phyloP scores from a whole-genome alignment of 768 basidiomycete species.

The Lactifluus volemus region DNA sequence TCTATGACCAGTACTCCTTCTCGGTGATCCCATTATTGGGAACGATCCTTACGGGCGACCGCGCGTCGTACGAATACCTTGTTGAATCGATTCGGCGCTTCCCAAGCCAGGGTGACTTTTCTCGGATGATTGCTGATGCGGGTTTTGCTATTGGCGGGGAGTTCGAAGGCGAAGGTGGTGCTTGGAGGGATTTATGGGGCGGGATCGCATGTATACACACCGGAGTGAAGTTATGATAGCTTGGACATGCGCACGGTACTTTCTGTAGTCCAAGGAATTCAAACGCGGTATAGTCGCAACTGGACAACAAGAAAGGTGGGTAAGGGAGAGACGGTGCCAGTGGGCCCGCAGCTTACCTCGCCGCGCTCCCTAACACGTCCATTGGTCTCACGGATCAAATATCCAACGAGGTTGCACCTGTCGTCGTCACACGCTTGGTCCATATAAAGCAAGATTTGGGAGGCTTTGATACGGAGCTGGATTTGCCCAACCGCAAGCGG shows the following conservation, averaged over 20 bases:
- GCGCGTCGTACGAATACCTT: constrained; percentile 93
- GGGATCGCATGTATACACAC: constrained; percentile 83
- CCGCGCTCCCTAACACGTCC: not conserved
- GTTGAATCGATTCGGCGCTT: constrained; percentile 96
- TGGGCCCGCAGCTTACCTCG: not conserved
- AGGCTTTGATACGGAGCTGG: too few species aligned
- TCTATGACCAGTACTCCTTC: constrained; percentile 96
- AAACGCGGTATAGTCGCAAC: too few species aligned
- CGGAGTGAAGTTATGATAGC: constrained; percentile 51
- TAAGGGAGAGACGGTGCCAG: not conserved
- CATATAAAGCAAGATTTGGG: not conserved
- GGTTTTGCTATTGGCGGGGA: constrained; percentile 64
- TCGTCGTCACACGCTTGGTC: not conserved
- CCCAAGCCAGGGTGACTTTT: constrained; percentile 81
- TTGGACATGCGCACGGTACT: not conserved
- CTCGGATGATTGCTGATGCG: constrained; percentile 78
- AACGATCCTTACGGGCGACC: constrained; percentile 92
- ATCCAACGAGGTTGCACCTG: too few species aligned
- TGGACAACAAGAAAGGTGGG: too few species aligned
- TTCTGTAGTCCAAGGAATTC: too few species aligned
- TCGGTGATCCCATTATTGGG: constrained; percentile 89
- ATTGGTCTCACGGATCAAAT: too few species aligned
- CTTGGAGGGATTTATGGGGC: constrained; percentile 80
- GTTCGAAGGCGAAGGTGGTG: constrained; percentile 63
- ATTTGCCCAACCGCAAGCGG: too few species aligned